Evolutionary conservation across 2,329 filamentous ascomycete genomes (phyloP).

Genomic region (Verticillium zaregamsianum): DNA sequence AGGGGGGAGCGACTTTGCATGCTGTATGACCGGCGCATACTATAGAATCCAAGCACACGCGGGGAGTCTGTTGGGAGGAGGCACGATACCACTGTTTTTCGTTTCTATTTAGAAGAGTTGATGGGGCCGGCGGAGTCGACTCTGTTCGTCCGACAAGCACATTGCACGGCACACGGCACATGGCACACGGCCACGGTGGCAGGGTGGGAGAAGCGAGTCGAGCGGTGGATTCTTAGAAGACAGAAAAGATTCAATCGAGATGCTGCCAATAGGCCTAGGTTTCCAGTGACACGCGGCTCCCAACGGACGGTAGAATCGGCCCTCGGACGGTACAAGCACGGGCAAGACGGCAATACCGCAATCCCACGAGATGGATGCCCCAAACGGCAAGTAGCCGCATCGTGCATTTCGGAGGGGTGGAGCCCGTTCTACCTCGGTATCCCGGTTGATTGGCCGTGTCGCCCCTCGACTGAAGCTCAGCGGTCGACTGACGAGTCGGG

Average conservation of each 20-base stretch:
- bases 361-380: not conserved
- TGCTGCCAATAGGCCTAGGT: not conserved
- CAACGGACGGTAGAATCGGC: too few species aligned
- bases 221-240: not conserved
- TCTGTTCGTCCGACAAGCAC: not conserved
- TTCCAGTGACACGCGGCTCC: too few species aligned
- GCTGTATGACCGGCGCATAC: not conserved
- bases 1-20: not conserved
- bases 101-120: not conserved
- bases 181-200: not conserved
- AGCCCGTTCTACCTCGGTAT: not conserved
- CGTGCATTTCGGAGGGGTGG: not conserved
- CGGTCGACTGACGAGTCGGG: not conserved
- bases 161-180: not conserved
- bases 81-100: not conserved
- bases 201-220: not conserved
- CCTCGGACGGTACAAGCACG: too few species aligned
- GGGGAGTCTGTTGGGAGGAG: not conserved
- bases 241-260: not conserved
- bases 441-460: not conserved
- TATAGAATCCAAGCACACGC: not conserved
- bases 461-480: not conserved
- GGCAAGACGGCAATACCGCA: not conserved
- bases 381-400: not conserved
- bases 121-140: not conserved